Percentiles rank a stretch among this genome's conserved stretches.
These are phyloP conservation scores for Aspergillus persii DNA, from an alignment of 2,329 filamentous ascomycete species.

Conservation along the genomic window DNA sequence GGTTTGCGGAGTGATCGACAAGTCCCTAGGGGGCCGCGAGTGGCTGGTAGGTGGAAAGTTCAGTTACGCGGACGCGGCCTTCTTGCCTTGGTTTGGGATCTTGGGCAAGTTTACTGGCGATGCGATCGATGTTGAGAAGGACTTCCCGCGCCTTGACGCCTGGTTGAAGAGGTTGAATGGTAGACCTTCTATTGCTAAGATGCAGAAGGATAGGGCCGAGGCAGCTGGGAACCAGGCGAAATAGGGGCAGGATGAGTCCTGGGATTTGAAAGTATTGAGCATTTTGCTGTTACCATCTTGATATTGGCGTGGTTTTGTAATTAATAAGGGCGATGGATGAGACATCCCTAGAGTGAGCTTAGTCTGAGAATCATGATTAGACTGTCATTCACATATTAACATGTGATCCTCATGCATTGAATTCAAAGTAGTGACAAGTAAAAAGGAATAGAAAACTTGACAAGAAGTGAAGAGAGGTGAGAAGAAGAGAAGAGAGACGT, in stretches of 20 bases:
- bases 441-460: no score
- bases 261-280: background rate
- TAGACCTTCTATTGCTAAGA: conserved; percentile 25
- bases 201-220: conserved; percentile 17
- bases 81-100: conserved; percentile 37
- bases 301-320: background rate
- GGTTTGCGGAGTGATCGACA: conserved; percentile 46
- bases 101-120: conserved; percentile 7
- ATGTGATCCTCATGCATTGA: no score
- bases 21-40: conserved; percentile 32
- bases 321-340: no score
- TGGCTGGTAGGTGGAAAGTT: conserved; percentile 46
- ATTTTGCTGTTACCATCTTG: background rate
- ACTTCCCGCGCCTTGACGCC: conserved; percentile 28
- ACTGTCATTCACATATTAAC: no score
- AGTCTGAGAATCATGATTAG: no score
- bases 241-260: background rate
- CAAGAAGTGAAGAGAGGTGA: background rate
- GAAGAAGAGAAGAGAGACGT: background rate
- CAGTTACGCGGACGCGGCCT: conserved; percentile 44
- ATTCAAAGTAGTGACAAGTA: no score
- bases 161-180: conserved; percentile 31
- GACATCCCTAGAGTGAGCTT: no score
- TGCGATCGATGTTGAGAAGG: conserved; percentile 26
- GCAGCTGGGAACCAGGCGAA: conserved; percentile 1